Percentiles rank a stretch among this genome's conserved stretches.
Evolutionary conservation across 1,139 yeast species (phyloP).

Genomic region (Groenewaldozyma auringiensis): DNA sequence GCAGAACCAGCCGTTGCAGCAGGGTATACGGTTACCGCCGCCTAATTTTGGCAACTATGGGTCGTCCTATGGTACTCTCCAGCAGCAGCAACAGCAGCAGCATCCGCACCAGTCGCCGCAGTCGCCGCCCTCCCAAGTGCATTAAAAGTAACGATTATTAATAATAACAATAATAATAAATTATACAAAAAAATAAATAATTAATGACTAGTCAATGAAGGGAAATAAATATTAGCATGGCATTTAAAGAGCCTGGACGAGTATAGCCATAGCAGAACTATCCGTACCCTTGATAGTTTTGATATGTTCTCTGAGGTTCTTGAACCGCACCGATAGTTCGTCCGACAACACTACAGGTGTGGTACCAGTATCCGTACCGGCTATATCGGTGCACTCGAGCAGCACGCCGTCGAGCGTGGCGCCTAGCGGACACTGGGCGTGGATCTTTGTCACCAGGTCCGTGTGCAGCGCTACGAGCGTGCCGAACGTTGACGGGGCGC

Average conservation of each 20-base stretch:
- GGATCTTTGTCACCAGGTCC: background rate
- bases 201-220: background rate
- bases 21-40: conserved; percentile 5
- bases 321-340: background rate
- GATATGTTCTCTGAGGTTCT: background rate
- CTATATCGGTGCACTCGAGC: background rate
- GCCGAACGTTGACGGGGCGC: background rate
- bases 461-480: background rate
- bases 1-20: background rate
- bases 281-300: background rate
- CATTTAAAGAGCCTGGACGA: background rate
- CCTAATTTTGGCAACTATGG: background rate
- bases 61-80: background rate
- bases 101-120: conserved; percentile 7
- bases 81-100: conserved; percentile 4
- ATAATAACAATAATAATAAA: background rate
- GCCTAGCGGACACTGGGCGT: background rate
- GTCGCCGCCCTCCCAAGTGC: conserved; percentile 4
- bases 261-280: background rate
- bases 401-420: background rate
- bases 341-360: background rate
- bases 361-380: background rate
- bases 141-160: background rate
- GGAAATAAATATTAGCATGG: background rate
- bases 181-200: background rate